These are phyloP conservation scores for Proteromonas lacertae DNA, from an alignment of 352 stramenopile species.

Conservation along the genomic window DNA sequence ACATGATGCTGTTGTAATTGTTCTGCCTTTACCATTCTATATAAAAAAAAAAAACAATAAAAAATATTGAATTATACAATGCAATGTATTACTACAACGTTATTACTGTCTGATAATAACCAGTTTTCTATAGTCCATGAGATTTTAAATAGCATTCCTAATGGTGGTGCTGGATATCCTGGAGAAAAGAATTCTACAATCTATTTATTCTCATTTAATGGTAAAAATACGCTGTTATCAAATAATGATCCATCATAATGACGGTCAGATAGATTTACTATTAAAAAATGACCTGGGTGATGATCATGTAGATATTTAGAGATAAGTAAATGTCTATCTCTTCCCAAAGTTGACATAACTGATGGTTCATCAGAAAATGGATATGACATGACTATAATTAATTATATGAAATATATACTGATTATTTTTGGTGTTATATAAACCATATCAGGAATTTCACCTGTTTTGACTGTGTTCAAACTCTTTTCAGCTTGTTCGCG, in stretches of 20 bases:
- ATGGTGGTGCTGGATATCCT: slow-evolving; percentile 59
- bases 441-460: too few species aligned
- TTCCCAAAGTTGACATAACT: slow-evolving; percentile 13
- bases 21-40: slow-evolving; percentile 69
- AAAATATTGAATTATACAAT: too few species aligned
- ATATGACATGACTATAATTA: slow-evolving; percentile 50
- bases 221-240: slow-evolving; percentile 63
- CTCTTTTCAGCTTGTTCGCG: too few species aligned
- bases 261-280: slow-evolving; percentile 89
- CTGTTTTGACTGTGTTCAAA: too few species aligned
- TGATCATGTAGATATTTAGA: slow-evolving; percentile 59
- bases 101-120: slow-evolving; percentile 64
- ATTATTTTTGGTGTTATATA: too few species aligned
- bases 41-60: too few species aligned
- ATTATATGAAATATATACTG: slow-evolving; percentile 47
- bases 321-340: slow-evolving; percentile 52
- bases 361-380: slow-evolving; percentile 16
- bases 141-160: slow-evolving; percentile 87
- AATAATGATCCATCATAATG: slow-evolving; percentile 70
- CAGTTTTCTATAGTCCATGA: slow-evolving; percentile 79
- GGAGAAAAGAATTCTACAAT: slow-evolving; percentile 86
- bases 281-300: slow-evolving; percentile 75
- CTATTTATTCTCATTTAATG: too few species aligned
- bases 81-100: slow-evolving; percentile 79
- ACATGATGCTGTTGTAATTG: slow-evolving; percentile 58